A percentile compares a stretch with the other conserved stretches of the same genome.
Conservation (phyloP, 148 eudicot genomes). For the Rhododendron ovatum region DNA sequence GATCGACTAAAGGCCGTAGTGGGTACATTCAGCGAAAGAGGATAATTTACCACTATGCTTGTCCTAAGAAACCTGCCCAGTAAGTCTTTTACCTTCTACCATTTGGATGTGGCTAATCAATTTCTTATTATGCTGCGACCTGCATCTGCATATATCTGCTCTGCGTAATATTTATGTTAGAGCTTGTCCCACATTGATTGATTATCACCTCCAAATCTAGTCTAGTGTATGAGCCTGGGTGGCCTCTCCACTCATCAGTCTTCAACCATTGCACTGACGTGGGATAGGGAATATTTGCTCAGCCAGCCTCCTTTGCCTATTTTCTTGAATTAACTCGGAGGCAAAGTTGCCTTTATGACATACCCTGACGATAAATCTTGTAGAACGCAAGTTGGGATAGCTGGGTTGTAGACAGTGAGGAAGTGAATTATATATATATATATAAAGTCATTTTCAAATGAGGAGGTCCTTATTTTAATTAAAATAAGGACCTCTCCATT, state of each 20-base stretch:
- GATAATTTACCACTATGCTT: not conserved
- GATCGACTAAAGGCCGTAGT: conserved; percentile 32
- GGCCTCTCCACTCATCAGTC: not conserved
- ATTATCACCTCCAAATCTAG: not conserved
- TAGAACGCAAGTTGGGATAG: not conserved
- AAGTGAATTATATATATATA: not conserved
- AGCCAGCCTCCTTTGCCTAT: not conserved
- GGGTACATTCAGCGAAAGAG: conserved; percentile 14
- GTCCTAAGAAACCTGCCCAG: not conserved
- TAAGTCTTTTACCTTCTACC: conserved; percentile 2
- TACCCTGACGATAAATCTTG: not conserved
- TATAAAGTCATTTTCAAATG: too few relatives aligned
- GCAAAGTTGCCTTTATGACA: not conserved
- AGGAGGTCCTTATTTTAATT: too few relatives aligned
- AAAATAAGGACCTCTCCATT: too few relatives aligned
- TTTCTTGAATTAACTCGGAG: not conserved
- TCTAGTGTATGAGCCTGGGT: not conserved
- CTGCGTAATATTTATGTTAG: not conserved
- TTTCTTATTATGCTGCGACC: not conserved
- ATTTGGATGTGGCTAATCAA: not conserved
- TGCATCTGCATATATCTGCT: not conserved
- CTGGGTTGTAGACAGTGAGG: not conserved
- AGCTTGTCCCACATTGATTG: not conserved
- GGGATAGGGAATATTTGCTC: not conserved
- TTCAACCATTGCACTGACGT: not conserved